phyloP scores from a whole-genome alignment of 306 rosid species.

The Trifolium subterraneum region DNA sequence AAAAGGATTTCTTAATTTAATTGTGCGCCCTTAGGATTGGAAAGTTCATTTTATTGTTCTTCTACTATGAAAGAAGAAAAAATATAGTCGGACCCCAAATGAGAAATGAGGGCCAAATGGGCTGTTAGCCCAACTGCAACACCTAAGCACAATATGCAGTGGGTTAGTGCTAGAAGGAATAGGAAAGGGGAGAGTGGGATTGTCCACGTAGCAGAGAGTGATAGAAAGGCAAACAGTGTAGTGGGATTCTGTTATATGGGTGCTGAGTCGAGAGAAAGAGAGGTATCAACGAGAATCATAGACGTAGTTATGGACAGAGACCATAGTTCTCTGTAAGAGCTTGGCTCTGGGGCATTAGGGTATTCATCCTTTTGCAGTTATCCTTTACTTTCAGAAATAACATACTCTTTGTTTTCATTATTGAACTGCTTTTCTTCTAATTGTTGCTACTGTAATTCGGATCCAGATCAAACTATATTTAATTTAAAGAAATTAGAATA shows the following conservation, averaged over 20 bases:
- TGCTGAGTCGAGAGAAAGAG: not conserved
- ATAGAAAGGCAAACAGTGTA: not conserved
- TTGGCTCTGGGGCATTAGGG: not conserved
- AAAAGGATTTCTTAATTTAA: constrained; percentile 17
- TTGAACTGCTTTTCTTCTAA: too few relatives aligned
- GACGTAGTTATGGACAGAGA: not conserved
- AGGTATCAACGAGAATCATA: not conserved
- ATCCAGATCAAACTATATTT: not conserved
- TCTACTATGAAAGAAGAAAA: constrained; percentile 7
- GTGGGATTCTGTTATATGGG: not conserved
- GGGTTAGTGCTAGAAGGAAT: not conserved
- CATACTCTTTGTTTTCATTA: too few relatives aligned
- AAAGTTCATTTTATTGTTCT: constrained; percentile 28
- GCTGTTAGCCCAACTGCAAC: not conserved
- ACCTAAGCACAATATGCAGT: not conserved
- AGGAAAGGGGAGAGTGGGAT: not conserved
- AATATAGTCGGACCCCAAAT: not conserved
- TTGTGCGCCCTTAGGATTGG: constrained; percentile 14
- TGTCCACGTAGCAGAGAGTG: not conserved
- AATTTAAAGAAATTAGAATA: constrained; percentile 22
- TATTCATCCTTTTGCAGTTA: not conserved
- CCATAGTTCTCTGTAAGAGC: not conserved
- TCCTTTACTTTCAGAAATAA: too few relatives aligned
- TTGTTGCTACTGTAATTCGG: too few relatives aligned
- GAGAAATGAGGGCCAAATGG: not conserved